Conservation (phyloP, 768 basidiomycete genomes). For the Tricholoma matsutake region DNA sequence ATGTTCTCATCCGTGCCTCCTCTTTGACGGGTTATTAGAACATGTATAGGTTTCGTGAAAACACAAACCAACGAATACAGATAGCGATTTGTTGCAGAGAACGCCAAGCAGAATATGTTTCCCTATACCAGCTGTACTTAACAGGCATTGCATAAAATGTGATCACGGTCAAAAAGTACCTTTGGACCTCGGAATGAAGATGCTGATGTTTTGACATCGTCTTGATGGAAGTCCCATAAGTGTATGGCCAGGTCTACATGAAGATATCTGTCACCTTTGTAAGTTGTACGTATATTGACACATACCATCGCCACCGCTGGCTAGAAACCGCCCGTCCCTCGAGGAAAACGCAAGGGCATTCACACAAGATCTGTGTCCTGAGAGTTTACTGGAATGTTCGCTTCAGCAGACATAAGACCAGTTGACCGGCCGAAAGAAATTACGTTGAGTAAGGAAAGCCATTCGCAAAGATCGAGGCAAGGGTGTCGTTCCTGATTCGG, state of each 20-base stretch:
- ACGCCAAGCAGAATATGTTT: conserved; percentile 69
- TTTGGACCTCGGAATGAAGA: conserved; percentile 44
- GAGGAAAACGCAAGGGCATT: conserved; percentile 63
- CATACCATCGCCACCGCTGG: conserved; percentile 70
- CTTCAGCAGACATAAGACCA: background rate
- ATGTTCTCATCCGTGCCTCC: conserved; percentile 53
- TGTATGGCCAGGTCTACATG: conserved; percentile 48
- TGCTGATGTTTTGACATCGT: conserved; percentile 43
- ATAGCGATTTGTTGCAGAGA: conserved; percentile 63
- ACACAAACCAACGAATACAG: conserved; percentile 55
- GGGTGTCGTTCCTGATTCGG: conserved; percentile 11
- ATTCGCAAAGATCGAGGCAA: conserved; percentile 19
- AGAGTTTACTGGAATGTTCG: conserved; percentile 27
- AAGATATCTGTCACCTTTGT: background rate
- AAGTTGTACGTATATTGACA: conserved; percentile 2
- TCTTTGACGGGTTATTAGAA: conserved; percentile 29
- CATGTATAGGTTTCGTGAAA: conserved; percentile 3
- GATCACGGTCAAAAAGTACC: conserved; percentile 24
- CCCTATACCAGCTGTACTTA: conserved; percentile 36
- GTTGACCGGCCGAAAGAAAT: background rate
- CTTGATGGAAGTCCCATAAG: conserved; percentile 69
- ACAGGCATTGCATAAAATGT: background rate
- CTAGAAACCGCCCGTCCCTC: conserved; percentile 58
- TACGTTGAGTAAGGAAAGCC: conserved; percentile 42
- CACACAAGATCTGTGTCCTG: conserved; percentile 58